phyloP scores from a whole-genome alignment of 2,329 filamentous ascomycete species.

The Pestalotiopsis sp. region DNA sequence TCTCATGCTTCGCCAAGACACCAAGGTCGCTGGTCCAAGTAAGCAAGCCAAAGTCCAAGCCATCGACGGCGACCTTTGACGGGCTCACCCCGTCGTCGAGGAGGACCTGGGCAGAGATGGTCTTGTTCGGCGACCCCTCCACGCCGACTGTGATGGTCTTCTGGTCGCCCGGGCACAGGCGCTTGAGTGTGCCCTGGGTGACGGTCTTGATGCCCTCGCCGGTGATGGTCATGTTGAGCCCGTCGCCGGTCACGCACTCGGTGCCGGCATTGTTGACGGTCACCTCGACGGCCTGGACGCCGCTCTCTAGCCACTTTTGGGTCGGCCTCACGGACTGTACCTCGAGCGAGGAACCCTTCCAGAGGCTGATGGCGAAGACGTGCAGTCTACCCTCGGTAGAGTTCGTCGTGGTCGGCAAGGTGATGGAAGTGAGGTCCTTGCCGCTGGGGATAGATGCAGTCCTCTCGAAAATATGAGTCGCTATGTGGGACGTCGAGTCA shows the following conservation, averaged over 20 bases:
- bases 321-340: constrained; percentile 39
- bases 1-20: constrained; percentile 36
- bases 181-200: constrained; percentile 33
- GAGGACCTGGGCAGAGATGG: constrained; percentile 19
- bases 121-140: constrained; percentile 25
- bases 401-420: constrained; percentile 39
- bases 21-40: constrained; percentile 29
- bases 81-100: constrained; percentile 12
- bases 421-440: constrained; percentile 40
- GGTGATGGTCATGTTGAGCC: constrained; percentile 27
- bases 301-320: constrained; percentile 34
- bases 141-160: constrained; percentile 35
- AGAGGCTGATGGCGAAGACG: constrained; percentile 38
- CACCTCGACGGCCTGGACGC: constrained; percentile 37
- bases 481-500: neutral
- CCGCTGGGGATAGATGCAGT: constrained; percentile 37
- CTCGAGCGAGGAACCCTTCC: constrained; percentile 22
- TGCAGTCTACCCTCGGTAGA: constrained; percentile 37
- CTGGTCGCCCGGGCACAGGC: constrained; percentile 41
- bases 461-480: constrained; percentile 46
- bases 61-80: constrained; percentile 19
- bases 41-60: constrained; percentile 30
- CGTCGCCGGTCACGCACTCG: constrained; percentile 30
- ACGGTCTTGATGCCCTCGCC: constrained; percentile 42
- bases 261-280: constrained; percentile 38